Evolutionary conservation across 805 yeast genomes (phyloP).

Genomic region (Blastobotrys peoriensis): DNA sequence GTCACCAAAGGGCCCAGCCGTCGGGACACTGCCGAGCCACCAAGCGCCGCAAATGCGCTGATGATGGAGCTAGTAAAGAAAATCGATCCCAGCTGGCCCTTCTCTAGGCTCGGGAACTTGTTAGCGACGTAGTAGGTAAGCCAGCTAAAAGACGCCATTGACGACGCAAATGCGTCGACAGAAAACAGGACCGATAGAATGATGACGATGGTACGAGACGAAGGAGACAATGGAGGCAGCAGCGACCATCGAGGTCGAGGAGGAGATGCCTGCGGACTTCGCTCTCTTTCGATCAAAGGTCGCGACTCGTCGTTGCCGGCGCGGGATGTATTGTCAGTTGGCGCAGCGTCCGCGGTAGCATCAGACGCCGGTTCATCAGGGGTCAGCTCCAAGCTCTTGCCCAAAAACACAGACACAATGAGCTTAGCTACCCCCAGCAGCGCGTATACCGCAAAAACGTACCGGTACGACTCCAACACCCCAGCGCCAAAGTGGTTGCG

Average conservation of each 20-base stretch:
- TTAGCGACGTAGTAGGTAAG: constrained; percentile 67
- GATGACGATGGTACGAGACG: constrained; percentile 22
- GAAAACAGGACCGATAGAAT: constrained; percentile 43
- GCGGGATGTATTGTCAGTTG: constrained; percentile 1
- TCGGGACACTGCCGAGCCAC: constrained; percentile 39
- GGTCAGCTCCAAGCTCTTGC: constrained; percentile 28
- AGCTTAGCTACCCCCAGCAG: constrained; percentile 45
- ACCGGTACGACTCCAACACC: constrained; percentile 39
- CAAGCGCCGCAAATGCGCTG: constrained; percentile 55
- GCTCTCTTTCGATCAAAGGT: constrained; percentile 12
- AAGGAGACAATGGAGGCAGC: constrained; percentile 22
- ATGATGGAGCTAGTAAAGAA: constrained; percentile 60
- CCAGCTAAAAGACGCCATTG: constrained; percentile 82
- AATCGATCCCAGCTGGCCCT: constrained; percentile 57
- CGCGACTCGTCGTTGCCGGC: constrained; percentile 5
- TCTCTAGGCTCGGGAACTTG: constrained; percentile 42
- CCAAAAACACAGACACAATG: constrained; percentile 38
- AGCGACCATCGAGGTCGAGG: constrained; percentile 1
- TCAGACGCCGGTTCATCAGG: constrained; percentile 1
- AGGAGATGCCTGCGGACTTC: background rate
- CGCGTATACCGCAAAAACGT: constrained; percentile 50
- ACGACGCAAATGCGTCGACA: constrained; percentile 78
- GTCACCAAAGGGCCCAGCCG: constrained; percentile 71
- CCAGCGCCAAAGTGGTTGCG: constrained; percentile 14
- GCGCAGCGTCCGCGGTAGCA: background rate